Evolutionary conservation across 2,329 filamentous ascomycete genomes (phyloP).

Genomic region (Corynespora cassiicola): DNA sequence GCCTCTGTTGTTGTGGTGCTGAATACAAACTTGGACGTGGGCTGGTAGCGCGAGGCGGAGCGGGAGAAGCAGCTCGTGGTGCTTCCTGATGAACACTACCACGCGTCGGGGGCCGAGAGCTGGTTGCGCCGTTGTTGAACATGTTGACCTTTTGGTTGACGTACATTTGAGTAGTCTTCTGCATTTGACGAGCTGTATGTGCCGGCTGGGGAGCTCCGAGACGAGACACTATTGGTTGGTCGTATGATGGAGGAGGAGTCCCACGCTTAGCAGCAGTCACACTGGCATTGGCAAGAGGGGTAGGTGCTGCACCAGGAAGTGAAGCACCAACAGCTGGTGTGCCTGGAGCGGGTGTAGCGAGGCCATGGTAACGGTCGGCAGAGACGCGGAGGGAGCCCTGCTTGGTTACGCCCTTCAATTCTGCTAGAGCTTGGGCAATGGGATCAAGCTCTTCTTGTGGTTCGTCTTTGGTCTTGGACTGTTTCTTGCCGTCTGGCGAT

Average conservation of each 20-base stretch:
- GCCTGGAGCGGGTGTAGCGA: constrained; percentile 73
- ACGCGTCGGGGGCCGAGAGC: constrained; percentile 67
- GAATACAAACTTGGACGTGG: constrained; percentile 65
- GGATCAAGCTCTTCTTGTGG: constrained; percentile 75
- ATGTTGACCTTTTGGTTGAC: constrained; percentile 82
- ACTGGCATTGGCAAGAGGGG: constrained; percentile 52
- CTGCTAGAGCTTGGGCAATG: constrained; percentile 89
- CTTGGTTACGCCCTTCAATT: constrained; percentile 87
- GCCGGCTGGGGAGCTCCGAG: constrained; percentile 90
- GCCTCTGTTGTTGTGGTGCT: constrained; percentile 5
- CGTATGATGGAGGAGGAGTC: constrained; percentile 88
- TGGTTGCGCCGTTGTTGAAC: constrained; percentile 60
- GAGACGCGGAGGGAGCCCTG: constrained; percentile 83
- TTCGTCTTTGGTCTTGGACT: constrained; percentile 52
- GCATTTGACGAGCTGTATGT: constrained; percentile 93
- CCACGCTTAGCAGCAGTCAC: constrained; percentile 68
- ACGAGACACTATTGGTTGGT: constrained; percentile 73
- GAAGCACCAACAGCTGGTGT: constrained; percentile 47
- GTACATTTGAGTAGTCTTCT: constrained; percentile 90
- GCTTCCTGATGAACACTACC: constrained; percentile 53
- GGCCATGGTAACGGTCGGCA: constrained; percentile 95
- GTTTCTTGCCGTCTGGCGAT: constrained; percentile 68
- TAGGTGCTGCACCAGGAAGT: constrained; percentile 50
- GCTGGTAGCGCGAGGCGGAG: constrained; percentile 63
- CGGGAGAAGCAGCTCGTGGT: constrained; percentile 68